These are phyloP conservation scores for Starmerella apis DNA, from an alignment of 805 yeast species.

Conservation along the genomic window DNA sequence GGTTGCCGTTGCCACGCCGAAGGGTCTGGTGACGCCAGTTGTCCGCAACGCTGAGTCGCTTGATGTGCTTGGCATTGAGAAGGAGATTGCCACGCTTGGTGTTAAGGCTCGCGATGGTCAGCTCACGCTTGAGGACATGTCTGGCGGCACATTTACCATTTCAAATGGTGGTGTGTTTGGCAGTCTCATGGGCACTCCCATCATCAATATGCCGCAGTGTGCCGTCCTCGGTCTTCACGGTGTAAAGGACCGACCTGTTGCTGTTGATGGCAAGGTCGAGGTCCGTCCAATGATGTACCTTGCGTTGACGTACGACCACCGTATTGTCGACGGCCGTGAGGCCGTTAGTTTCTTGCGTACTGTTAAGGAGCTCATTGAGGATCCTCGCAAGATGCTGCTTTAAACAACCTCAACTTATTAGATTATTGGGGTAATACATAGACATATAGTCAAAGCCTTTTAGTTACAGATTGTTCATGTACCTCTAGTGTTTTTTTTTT, in stretches of 20 bases:
- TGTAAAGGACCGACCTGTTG: constrained; percentile 93
- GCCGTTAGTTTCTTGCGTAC: constrained; percentile 95
- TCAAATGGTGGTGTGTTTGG: constrained; percentile 99
- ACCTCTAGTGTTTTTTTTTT: no score
- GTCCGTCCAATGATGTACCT: constrained; percentile 99
- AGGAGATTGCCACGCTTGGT: constrained; percentile 72
- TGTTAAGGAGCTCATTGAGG: constrained; percentile 93
- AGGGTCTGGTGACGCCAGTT: constrained; percentile 96
- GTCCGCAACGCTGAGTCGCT: constrained; percentile 93
- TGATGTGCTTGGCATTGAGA: constrained; percentile 78
- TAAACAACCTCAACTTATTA: not conserved
- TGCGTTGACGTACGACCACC: constrained; percentile 96
- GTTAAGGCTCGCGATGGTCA: constrained; percentile 94
- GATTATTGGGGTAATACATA: not conserved
- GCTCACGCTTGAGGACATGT: constrained; percentile 93
- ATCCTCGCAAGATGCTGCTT: constrained; percentile 94
- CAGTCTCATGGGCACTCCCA: constrained; percentile 94
- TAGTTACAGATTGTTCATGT: no score
- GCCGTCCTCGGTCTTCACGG: constrained; percentile 97
- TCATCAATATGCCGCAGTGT: constrained; percentile 95
- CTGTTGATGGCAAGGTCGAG: constrained; percentile 89
- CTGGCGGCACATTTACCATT: constrained; percentile 98
- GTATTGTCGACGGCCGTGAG: constrained; percentile 97
- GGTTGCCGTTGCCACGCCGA: constrained; percentile 97
- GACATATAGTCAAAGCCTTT: not conserved